Percentiles rank a stretch among this genome's conserved stretches.
Evolutionary conservation across 352 stramenopile genomes (phyloP).

Genomic region (Phytophthora chlamydospora): DNA sequence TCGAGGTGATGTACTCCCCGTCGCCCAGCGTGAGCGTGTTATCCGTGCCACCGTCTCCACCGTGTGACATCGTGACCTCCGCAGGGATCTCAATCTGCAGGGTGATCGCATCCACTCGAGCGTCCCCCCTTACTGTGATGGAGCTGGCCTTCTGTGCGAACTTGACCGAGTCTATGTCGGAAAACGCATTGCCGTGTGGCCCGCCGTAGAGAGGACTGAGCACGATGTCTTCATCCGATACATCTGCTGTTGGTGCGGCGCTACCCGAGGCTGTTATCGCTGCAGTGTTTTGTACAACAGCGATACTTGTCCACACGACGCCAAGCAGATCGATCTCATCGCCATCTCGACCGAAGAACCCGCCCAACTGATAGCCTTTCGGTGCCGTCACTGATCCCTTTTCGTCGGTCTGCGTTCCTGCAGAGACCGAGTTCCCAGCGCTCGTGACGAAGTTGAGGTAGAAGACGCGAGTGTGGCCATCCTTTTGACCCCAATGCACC

Average conservation of each 20-base stretch:
- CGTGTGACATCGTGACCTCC: slow-evolving; percentile 6
- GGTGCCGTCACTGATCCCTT: slow-evolving; percentile 5
- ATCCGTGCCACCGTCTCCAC: slow-evolving; percentile 1
- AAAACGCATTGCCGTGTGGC: slow-evolving; percentile 8
- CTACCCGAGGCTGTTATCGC: background rate
- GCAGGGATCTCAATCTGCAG: background rate
- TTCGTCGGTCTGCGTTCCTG: slow-evolving; percentile 5
- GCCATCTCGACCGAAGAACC: slow-evolving; percentile 15
- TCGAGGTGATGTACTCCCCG: slow-evolving; percentile 4
- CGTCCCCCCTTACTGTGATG: background rate
- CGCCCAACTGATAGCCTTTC: slow-evolving; percentile 7
- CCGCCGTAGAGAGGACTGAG: slow-evolving; percentile 9
- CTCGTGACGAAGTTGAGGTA: slow-evolving; percentile 14
- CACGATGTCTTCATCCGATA: slow-evolving; percentile 12
- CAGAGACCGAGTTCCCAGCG: slow-evolving; percentile 10
- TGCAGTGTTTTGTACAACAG: background rate
- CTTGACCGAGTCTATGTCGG: slow-evolving; percentile 4
- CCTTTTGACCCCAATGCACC: slow-evolving; percentile 12
- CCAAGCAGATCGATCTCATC: slow-evolving; percentile 18
- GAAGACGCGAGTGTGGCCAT: slow-evolving; percentile 10
- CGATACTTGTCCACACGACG: slow-evolving; percentile 14
- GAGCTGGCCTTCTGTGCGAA: slow-evolving; percentile 1
- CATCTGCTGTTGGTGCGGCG: background rate
- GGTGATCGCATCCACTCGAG: slow-evolving; percentile 1
- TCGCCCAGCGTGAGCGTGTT: slow-evolving; percentile 1